Evolutionary conservation across 2,329 filamentous ascomycete genomes (phyloP).

Genomic region (Monosporascus ibericus): DNA sequence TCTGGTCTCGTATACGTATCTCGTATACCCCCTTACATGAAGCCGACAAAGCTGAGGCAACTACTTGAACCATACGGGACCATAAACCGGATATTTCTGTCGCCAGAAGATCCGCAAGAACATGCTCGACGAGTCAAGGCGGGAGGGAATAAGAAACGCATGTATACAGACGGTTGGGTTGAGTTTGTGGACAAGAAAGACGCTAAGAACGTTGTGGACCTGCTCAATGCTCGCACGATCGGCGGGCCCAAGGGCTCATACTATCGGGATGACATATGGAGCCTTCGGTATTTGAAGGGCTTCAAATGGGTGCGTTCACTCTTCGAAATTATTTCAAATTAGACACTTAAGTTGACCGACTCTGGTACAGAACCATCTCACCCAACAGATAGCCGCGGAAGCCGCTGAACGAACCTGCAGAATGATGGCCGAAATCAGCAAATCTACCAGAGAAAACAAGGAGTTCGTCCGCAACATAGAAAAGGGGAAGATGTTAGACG

Average conservation of each 20-base stretch:
- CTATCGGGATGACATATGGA: constrained; percentile 86
- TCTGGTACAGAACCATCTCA: constrained; percentile 41
- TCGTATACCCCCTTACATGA: constrained; percentile 83
- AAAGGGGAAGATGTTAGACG: constrained; percentile 70
- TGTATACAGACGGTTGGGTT: constrained; percentile 82
- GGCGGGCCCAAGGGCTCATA: constrained; percentile 79
- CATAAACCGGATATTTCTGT: constrained; percentile 61
- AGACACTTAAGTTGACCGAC: not conserved
- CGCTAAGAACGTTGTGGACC: constrained; percentile 69
- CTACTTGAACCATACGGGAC: not conserved
- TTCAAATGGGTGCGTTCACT: constrained; percentile 63
- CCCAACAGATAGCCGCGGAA: constrained; percentile 74
- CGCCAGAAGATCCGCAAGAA: constrained; percentile 64
- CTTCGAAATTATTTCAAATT: constrained; percentile 31
- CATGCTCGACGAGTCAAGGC: constrained; percentile 61
- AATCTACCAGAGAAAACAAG: constrained; percentile 73
- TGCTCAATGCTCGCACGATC: constrained; percentile 71
- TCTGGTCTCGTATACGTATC: constrained; percentile 81
- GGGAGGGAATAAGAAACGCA: constrained; percentile 77
- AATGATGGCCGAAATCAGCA: constrained; percentile 71
- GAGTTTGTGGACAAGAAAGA: constrained; percentile 73
- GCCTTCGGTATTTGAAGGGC: constrained; percentile 70
- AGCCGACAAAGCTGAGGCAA: constrained; percentile 59
- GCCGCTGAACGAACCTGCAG: constrained; percentile 72
- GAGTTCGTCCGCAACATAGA: constrained; percentile 75